phyloP scores from a whole-genome alignment of 306 rosid genomes.

The Fagus crenata region DNA sequence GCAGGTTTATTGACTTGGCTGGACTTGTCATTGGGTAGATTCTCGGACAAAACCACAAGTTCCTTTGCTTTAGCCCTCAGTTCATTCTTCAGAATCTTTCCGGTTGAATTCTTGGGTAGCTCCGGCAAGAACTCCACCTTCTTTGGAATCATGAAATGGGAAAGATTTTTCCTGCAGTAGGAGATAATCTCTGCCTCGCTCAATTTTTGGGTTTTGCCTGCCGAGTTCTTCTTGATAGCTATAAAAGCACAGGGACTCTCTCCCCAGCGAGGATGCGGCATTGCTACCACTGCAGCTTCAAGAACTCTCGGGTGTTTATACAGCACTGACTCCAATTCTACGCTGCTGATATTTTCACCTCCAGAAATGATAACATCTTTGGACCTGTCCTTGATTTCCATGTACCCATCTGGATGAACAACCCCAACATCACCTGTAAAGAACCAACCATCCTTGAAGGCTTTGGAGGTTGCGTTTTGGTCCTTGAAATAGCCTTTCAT shows the following conservation, averaged over 20 bases:
- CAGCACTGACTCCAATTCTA: slow-evolving; percentile 64
- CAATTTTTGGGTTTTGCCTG: background rate
- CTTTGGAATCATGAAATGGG: slow-evolving; percentile 50
- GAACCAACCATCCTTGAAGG: slow-evolving; percentile 78
- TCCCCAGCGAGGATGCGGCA: slow-evolving; percentile 88
- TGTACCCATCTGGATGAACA: slow-evolving; percentile 72
- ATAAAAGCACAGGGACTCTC: slow-evolving; percentile 92
- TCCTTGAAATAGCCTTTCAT: slow-evolving; percentile 91
- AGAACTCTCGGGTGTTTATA: slow-evolving; percentile 62
- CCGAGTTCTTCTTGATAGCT: slow-evolving; percentile 27
- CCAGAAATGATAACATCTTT: slow-evolving; percentile 94
- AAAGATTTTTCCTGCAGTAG: slow-evolving; percentile 38
- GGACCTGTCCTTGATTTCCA: slow-evolving; percentile 84
- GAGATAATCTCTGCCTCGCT: slow-evolving; percentile 38
- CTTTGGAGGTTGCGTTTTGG: slow-evolving; percentile 41
- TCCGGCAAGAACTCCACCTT: slow-evolving; percentile 42
- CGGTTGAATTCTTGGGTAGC: slow-evolving; percentile 43
- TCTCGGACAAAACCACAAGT: slow-evolving; percentile 9
- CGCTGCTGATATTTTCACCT: slow-evolving; percentile 88
- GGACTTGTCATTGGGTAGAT: slow-evolving; percentile 5
- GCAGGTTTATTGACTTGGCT: slow-evolving; percentile 5
- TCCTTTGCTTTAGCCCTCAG: slow-evolving; percentile 35
- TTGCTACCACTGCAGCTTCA: slow-evolving; percentile 94
- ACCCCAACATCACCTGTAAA: slow-evolving; percentile 84
- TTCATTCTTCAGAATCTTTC: slow-evolving; percentile 42